Percentiles rank a stretch among this genome's conserved stretches.
Evolutionary conservation across 139 green algal species (phyloP).

Genomic region (Microglena sp.): DNA sequence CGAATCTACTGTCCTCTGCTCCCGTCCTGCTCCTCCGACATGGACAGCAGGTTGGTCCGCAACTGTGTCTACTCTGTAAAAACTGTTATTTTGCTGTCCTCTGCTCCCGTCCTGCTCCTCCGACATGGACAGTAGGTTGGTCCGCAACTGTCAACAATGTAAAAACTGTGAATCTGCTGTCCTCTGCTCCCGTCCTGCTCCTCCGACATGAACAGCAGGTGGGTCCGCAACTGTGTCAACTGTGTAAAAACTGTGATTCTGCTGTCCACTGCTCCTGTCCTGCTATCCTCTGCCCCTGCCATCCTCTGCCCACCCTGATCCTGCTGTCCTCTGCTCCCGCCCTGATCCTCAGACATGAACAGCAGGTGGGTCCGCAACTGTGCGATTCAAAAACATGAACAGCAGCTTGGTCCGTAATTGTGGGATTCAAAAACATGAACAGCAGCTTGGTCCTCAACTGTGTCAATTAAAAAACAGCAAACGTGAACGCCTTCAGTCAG

Average conservation of each 20-base stretch:
- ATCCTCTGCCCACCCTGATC: background rate
- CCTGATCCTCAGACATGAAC: constrained; percentile 97
- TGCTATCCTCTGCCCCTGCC: constrained; percentile 48
- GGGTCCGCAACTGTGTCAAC: background rate
- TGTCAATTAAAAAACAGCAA: too few species aligned
- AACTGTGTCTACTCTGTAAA: background rate
- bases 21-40: constrained; percentile 91
- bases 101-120: too few species aligned
- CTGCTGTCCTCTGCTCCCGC: too few species aligned
- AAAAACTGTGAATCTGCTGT: background rate
- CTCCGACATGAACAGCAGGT: constrained; percentile 79
- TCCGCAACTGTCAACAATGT: background rate
- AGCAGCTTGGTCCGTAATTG: too few species aligned
- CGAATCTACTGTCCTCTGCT: background rate
- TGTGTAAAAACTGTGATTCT: background rate
- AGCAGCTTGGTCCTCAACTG: background rate
- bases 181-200: too few species aligned
- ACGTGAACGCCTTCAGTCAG: too few species aligned
- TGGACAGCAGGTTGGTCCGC: constrained; percentile 61
- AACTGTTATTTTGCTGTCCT: background rate
- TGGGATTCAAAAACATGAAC: constrained; percentile 95
- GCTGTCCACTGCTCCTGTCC: too few species aligned
- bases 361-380: background rate
- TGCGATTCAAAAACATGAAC: too few species aligned
- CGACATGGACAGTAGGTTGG: constrained; percentile 82